Base-by-base conservation (phyloP, 176 grass and related monocot genomes). In the Urochloa ruziziensis region DNA sequence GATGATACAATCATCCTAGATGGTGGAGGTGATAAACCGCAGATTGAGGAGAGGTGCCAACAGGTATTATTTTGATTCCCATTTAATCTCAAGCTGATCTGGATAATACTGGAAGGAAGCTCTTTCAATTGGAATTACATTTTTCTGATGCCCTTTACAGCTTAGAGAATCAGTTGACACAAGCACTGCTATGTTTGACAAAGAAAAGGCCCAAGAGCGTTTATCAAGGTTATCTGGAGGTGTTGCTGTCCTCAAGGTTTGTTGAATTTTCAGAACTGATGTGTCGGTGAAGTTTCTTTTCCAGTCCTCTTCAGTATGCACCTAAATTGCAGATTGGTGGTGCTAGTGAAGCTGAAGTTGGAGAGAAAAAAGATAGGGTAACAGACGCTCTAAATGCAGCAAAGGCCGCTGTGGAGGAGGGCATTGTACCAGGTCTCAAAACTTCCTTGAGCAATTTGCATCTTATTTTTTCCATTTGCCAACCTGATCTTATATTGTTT, bases 331-430 rank as follows among this genome's bases (percentile, higher is more conserved):
- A 95, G 96, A 92, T 98, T 80, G 96, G 96, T 76, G 92, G 96
- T 84, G 87, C 89, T 76, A 98, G 93, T 32, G 93, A 98, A 69
- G 86, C 78, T 84, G 96, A 98, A 91, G 93, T 93, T 91, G 84
- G 96, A 77, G 96, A 98, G 86, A 98, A 88, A 80, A 98, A 98
- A 74, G 96, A 95, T 80, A 95, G 93, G 81, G 96, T 98, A 33
- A 95, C 90, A 60, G 96, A 98, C 86, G 96, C 96, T 84, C 66
- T 98, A 86, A 89, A 98, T 90, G 89, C 96, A 43, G 87, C 92
- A 68, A 86, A 71, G 78, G 96, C 96, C 75, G 96, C 96, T 71
- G 85, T 91, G 57, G 91, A 93, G 86, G 92, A 98, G 88, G 96
- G 96, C 58, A 95, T 94, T 62, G 85, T 98, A 77, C 93, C 92